Evolutionary conservation across 1,284 basidiomycete species (phyloP).

Genomic region (Tilletiaria anomala): DNA sequence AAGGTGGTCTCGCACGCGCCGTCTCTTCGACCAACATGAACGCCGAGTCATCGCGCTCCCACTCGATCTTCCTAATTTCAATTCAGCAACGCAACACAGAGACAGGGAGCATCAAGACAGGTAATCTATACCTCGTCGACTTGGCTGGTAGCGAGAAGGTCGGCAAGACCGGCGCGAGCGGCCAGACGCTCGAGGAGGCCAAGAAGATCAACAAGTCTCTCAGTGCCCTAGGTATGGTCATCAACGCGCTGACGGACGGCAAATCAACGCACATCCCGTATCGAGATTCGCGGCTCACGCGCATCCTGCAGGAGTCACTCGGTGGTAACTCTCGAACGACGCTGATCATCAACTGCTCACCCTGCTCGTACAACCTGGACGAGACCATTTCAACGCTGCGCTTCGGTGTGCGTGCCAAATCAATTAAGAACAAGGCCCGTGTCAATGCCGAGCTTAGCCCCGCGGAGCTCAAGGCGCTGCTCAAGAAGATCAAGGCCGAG

Average conservation of each 20-base stretch:
- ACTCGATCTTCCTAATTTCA: conserved; percentile 96
- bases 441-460: conserved; percentile 97
- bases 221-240: conserved; percentile 97
- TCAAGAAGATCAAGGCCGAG: conserved; percentile 78
- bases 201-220: conserved; percentile 99
- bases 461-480: conserved; percentile 77
- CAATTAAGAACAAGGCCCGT: conserved; percentile 98
- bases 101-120: conserved; percentile 84
- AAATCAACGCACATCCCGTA: conserved; percentile 87
- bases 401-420: conserved; percentile 88
- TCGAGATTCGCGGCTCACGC: conserved; percentile 96
- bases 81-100: conserved; percentile 95
- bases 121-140: conserved; percentile 95
- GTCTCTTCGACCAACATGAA: conserved; percentile 98
- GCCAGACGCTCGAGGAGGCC: conserved; percentile 95
- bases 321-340: conserved; percentile 98
- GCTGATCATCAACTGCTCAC: conserved; percentile 97
- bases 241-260: conserved; percentile 90
- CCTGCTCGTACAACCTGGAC: conserved; percentile 86
- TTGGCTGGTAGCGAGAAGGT: conserved; percentile 98
- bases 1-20: conserved; percentile 76
- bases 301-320: conserved; percentile 97
- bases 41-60: conserved; percentile 94
- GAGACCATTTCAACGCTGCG: conserved; percentile 95
- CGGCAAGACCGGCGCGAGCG: conserved; percentile 96